Percentiles rank a stretch among this genome's conserved stretches.
Evolutionary conservation across 768 basidiomycete genomes (phyloP).

Genomic region (Sutorius australiensis): DNA sequence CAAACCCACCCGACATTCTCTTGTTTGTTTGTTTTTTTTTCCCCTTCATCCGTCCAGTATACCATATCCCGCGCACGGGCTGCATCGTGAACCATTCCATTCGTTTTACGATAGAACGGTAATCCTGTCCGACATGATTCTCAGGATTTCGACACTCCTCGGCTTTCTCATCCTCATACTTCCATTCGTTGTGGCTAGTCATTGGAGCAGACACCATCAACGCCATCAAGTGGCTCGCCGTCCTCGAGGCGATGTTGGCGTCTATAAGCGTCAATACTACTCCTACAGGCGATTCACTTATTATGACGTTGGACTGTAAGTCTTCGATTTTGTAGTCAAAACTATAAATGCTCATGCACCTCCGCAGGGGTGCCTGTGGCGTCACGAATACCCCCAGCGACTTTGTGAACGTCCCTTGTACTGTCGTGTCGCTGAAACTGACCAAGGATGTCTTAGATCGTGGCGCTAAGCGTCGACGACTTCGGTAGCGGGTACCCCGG

Average conservation of each 20-base stretch:
- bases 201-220: constrained; percentile 40
- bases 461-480: constrained; percentile 50
- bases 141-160: constrained; percentile 28
- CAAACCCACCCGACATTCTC: neutral
- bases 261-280: constrained; percentile 38
- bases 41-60: neutral
- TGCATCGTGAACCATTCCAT: constrained; percentile 13
- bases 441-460: constrained; percentile 38
- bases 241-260: constrained; percentile 37
- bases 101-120: constrained; percentile 16
- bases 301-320: constrained; percentile 54
- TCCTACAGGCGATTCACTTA: constrained; percentile 46
- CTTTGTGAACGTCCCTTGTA: constrained; percentile 36
- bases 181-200: constrained; percentile 33
- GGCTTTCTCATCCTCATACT: constrained; percentile 34
- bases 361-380: constrained; percentile 55
- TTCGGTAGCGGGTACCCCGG: constrained; percentile 62
- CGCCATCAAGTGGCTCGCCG: constrained; percentile 51
- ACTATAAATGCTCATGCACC: constrained; percentile 1
- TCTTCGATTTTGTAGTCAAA: constrained; percentile 1
- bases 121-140: constrained; percentile 13
- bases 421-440: neutral
- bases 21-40: too few species aligned
- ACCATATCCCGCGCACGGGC: constrained; percentile 6
- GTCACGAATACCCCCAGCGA: constrained; percentile 35